Evolutionary conservation across 306 rosid species (phyloP).

Genomic region (Ochetophila trinervis): DNA sequence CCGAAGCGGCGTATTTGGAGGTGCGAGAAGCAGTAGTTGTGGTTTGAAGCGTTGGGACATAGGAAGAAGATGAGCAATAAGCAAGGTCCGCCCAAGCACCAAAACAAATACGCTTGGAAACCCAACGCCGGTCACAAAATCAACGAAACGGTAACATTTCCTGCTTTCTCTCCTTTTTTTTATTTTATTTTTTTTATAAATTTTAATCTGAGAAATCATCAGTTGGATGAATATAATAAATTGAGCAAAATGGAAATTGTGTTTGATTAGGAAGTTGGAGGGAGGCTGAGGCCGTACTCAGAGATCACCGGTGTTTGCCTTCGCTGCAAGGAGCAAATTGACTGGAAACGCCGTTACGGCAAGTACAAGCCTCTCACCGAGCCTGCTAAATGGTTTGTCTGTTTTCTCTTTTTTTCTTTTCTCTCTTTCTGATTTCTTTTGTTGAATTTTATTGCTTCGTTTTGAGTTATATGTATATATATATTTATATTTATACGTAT

Average conservation of each 20-base stretch:
- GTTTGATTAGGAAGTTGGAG: slow-evolving; percentile 68
- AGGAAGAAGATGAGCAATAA: slow-evolving; percentile 42
- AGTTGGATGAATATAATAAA: not conserved
- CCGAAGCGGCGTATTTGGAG: not conserved
- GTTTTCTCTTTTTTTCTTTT: not conserved
- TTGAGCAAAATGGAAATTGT: not conserved
- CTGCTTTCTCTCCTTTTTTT: not conserved
- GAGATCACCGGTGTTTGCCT: slow-evolving; percentile 81
- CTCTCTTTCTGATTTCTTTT: not conserved
- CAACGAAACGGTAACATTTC: slow-evolving; percentile 61
- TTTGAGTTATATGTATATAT: not conserved
- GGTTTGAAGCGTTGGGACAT: not conserved
- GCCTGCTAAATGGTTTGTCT: slow-evolving; percentile 71
- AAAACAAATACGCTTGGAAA: slow-evolving; percentile 79
- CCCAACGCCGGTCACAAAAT: slow-evolving; percentile 81
- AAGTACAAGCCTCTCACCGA: slow-evolving; percentile 77
- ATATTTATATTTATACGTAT: too few relatives aligned
- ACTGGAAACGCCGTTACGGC: slow-evolving; percentile 90
- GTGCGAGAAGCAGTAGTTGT: too few relatives aligned
- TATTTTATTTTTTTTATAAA: not conserved
- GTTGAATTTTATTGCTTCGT: not conserved
- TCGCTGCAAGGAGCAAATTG: slow-evolving; percentile 86
- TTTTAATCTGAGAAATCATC: too few relatives aligned
- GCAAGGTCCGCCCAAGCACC: slow-evolving; percentile 64
- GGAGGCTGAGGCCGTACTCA: slow-evolving; percentile 68